Conservation (phyloP, 179 eudicot genomes). For the Beta corolliflora region DNA sequence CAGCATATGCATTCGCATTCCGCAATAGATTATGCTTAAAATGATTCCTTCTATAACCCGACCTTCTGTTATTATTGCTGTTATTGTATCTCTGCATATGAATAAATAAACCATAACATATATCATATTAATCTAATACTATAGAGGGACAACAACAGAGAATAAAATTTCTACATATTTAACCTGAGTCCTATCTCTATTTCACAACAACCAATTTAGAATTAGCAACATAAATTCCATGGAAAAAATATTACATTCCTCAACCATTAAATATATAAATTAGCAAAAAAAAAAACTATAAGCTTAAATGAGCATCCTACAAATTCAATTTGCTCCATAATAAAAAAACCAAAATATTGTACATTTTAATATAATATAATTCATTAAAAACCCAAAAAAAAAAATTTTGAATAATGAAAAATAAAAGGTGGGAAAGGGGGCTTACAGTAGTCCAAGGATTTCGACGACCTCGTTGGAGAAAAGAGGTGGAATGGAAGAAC, state of each 20-base stretch:
- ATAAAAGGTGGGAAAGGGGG: neutral
- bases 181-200: neutral
- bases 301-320: neutral
- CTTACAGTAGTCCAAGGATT: constrained; percentile 57
- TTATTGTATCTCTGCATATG: constrained; percentile 52
- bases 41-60: constrained; percentile 49
- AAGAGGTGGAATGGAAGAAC: constrained; percentile 67
- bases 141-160: constrained; percentile 3
- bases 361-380: neutral
- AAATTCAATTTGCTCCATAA: neutral
- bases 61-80: constrained; percentile 34
- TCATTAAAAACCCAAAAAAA: too few species aligned
- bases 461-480: constrained; percentile 64
- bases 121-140: constrained; percentile 3
- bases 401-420: neutral
- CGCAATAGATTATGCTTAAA: constrained; percentile 52
- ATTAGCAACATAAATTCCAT: neutral
- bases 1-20: constrained; percentile 56
- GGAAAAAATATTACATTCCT: neutral
- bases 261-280: neutral
- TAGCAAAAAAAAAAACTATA: neutral
- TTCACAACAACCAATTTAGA: neutral
- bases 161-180: neutral
- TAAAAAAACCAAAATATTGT: neutral
- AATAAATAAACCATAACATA: constrained; percentile 12